Conservation (phyloP, 2,329 filamentous ascomycete genomes). For the Didymella glomerata region DNA sequence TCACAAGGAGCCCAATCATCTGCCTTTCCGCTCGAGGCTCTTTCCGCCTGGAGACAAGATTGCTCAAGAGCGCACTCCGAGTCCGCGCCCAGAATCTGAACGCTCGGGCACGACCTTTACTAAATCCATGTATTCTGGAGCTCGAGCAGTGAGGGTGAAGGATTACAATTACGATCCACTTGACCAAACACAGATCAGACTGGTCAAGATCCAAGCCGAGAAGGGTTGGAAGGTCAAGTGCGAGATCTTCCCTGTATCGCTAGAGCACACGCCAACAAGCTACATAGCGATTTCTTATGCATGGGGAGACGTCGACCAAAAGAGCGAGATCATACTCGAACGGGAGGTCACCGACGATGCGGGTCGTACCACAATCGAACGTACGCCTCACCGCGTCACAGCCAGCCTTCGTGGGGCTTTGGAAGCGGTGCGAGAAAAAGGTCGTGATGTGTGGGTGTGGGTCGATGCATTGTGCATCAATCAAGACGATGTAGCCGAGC, state of each 20-base stretch:
- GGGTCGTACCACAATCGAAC: neutral
- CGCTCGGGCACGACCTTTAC: too few relatives aligned
- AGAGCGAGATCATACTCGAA: neutral
- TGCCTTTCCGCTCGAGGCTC: too few relatives aligned
- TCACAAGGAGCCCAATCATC: too few relatives aligned
- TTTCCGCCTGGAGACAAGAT: too few relatives aligned
- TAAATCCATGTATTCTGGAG: too few relatives aligned
- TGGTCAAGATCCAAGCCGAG: too few relatives aligned
- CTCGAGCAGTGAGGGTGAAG: too few relatives aligned
- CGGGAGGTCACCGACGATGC: neutral
- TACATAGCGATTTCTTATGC: conserved; percentile 45
- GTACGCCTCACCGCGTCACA: neutral
- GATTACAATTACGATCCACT: too few relatives aligned
- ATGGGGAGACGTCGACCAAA: conserved; percentile 45
- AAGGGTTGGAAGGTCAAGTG: neutral
- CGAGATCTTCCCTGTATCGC: neutral
- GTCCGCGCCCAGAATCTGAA: too few relatives aligned
- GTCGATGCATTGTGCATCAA: conserved; percentile 2
- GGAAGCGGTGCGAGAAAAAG: neutral
- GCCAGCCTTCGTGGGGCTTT: neutral
- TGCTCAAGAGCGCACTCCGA: too few relatives aligned
- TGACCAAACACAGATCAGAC: too few relatives aligned
- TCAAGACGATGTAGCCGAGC: neutral
- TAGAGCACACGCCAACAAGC: conserved; percentile 23
- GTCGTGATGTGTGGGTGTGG: neutral